Evolutionary conservation across 2,329 filamentous ascomycete genomes (phyloP).

Genomic region (Mariannaea sp.): DNA sequence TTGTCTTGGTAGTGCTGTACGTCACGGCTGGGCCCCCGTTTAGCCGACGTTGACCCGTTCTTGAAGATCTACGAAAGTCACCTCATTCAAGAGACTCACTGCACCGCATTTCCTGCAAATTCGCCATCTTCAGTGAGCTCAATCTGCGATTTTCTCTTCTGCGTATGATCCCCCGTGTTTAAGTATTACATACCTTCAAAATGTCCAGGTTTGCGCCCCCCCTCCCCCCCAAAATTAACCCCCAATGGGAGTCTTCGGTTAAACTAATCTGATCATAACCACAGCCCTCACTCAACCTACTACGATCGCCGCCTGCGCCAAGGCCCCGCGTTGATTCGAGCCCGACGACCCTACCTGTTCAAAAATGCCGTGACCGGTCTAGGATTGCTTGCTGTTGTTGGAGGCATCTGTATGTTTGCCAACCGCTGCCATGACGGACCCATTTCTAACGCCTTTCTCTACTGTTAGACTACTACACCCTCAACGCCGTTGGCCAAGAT

Average conservation of each 20-base stretch:
- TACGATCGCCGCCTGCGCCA: conserved; percentile 89
- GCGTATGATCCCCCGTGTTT: not conserved
- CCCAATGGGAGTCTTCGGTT: conserved; percentile 8
- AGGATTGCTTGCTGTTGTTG: conserved; percentile 74
- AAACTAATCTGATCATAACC: conserved; percentile 29
- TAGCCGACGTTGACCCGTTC: conserved; percentile 36
- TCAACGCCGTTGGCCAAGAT: conserved; percentile 89
- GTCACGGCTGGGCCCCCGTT: conserved; percentile 22
- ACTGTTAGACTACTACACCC: conserved; percentile 62
- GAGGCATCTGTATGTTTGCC: conserved; percentile 86
- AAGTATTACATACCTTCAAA: not conserved
- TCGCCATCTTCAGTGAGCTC: conserved; percentile 14
- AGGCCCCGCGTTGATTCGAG: conserved; percentile 86
- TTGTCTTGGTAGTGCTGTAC: conserved; percentile 26
- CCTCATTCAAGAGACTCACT: conserved; percentile 18
- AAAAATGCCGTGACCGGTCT: conserved; percentile 85
- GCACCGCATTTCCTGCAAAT: conserved; percentile 13
- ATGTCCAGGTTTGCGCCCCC: conserved; percentile 32
- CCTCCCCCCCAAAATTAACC: no score
- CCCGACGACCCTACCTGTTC: conserved; percentile 87
- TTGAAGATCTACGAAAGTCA: conserved; percentile 31
- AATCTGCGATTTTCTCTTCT: conserved; percentile 7
- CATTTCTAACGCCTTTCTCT: conserved; percentile 19
- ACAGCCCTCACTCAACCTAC: conserved; percentile 69
- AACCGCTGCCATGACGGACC: not conserved